phyloP scores from a whole-genome alignment of 176 grass and related monocot species.

The Dendrocalamus sinicus region DNA sequence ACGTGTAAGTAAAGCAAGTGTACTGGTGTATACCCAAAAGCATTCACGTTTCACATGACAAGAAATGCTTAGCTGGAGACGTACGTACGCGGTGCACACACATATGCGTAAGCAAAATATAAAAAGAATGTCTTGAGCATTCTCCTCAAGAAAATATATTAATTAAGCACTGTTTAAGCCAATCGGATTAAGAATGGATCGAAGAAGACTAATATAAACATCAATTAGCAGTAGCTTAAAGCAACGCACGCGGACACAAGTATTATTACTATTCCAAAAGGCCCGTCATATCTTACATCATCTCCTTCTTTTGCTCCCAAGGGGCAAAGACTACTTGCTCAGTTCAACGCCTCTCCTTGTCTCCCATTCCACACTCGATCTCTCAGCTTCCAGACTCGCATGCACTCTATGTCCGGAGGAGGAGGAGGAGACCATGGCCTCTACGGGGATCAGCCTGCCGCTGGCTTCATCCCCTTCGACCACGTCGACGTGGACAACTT shows the following conservation, averaged over 20 bases:
- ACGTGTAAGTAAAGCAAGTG: slow-evolving; percentile 10
- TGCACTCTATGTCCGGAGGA: slow-evolving; percentile 33
- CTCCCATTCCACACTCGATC: slow-evolving; percentile 12
- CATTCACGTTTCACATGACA: background rate
- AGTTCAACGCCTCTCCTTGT: slow-evolving; percentile 24
- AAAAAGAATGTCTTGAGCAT: too few species aligned
- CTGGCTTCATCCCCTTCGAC: slow-evolving; percentile 10
- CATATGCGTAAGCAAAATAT: background rate
- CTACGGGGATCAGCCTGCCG: slow-evolving; percentile 3
- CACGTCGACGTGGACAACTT: background rate
- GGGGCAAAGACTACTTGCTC: background rate
- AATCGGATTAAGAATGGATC: background rate
- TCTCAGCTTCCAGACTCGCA: background rate
- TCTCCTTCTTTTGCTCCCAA: background rate
- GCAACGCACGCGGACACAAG: background rate
- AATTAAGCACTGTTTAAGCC: background rate
- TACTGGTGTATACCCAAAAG: background rate
- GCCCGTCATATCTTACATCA: background rate
- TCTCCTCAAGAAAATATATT: background rate
- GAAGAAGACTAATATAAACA: background rate
- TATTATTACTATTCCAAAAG: background rate
- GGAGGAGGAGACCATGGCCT: background rate
- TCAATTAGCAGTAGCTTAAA: background rate
- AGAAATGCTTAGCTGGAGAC: background rate
- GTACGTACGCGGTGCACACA: background rate